These are phyloP conservation scores for Sporothrix euskadiensis DNA, from an alignment of 2,329 filamentous ascomycete species.

Conservation along the genomic window DNA sequence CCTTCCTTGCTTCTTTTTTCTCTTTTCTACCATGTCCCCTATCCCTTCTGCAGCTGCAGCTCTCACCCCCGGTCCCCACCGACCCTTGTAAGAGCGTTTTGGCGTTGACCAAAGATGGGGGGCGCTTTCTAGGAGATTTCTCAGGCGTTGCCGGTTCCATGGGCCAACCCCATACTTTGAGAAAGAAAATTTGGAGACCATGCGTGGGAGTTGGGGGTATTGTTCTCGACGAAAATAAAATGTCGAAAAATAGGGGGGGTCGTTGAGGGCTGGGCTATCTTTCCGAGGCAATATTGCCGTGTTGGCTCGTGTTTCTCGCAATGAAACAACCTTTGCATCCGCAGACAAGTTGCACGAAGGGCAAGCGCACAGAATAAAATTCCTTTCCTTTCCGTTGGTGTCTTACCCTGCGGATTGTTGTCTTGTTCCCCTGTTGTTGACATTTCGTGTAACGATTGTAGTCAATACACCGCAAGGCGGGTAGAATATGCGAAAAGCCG, in stretches of 20 bases:
- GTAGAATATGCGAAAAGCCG: neutral
- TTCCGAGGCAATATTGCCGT: neutral
- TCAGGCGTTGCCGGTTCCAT: neutral
- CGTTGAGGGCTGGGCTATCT: neutral
- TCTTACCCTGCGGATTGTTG: neutral
- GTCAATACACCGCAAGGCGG: neutral
- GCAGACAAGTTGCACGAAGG: conserved; percentile 4
- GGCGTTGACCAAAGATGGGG: conserved; percentile 24
- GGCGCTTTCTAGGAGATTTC: neutral
- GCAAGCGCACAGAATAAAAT: conserved; percentile 7
- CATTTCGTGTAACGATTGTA: conserved; percentile 16
- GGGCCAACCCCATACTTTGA: neutral
- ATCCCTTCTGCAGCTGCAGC: neutral
- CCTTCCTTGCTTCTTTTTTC: conserved; percentile 22
- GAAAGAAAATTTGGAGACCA: neutral
- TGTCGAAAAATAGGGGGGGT: neutral
- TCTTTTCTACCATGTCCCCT: conserved; percentile 20
- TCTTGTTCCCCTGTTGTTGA: conserved; percentile 21
- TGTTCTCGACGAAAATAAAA: neutral
- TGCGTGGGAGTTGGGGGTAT: neutral
- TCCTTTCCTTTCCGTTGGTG: conserved; percentile 10
- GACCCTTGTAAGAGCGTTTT: conserved; percentile 19
- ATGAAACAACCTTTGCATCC: conserved; percentile 4
- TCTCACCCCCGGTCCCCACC: neutral
- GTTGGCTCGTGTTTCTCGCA: neutral